Evolutionary conservation across 306 rosid species (phyloP).

Genomic region (Cucurbita ficifolia): DNA sequence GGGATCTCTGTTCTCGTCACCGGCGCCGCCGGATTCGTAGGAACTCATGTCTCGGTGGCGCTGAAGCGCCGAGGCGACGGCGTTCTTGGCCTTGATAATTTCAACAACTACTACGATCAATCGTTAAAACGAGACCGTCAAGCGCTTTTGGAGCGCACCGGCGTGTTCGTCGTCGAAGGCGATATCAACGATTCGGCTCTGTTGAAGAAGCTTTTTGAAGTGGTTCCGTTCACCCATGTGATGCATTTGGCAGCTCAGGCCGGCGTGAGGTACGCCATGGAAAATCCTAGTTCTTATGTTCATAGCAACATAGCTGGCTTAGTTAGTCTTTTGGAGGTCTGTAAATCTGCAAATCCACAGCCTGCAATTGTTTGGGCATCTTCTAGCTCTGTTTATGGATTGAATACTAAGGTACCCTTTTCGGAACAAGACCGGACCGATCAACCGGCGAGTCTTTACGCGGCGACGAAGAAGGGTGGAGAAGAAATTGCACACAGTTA

Average conservation of each 20-base stretch:
- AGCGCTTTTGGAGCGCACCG: conserved; percentile 57
- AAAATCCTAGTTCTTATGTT: conserved; percentile 85
- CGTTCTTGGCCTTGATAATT: conserved; percentile 63
- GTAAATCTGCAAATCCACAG: conserved; percentile 71
- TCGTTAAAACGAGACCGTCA: conserved; percentile 73
- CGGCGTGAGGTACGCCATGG: conserved; percentile 99
- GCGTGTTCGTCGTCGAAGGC: conserved; percentile 87
- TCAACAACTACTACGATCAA: conserved; percentile 82
- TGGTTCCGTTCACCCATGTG: conserved; percentile 84
- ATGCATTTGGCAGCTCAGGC: conserved; percentile 99
- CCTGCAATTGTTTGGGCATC: conserved; percentile 98
- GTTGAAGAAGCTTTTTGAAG: conserved; percentile 74
- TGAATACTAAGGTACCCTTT: conserved; percentile 88
- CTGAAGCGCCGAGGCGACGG: conserved; percentile 89
- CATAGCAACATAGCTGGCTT: conserved; percentile 94
- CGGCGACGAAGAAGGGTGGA: conserved; percentile 97
- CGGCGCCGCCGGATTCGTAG: conserved; percentile 88
- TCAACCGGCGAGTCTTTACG: conserved; percentile 89
- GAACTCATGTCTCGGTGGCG: conserved; percentile 82
- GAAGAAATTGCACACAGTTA: conserved; percentile 95
- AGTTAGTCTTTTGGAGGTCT: conserved; percentile 78
- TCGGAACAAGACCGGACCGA: conserved; percentile 81
- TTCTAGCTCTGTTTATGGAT: conserved; percentile 87
- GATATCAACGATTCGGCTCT: conserved; percentile 69
- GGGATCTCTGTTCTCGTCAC: conserved; percentile 74